Conservation (phyloP, 2,329 filamentous ascomycete species). For the Ophiostoma perfectum region DNA sequence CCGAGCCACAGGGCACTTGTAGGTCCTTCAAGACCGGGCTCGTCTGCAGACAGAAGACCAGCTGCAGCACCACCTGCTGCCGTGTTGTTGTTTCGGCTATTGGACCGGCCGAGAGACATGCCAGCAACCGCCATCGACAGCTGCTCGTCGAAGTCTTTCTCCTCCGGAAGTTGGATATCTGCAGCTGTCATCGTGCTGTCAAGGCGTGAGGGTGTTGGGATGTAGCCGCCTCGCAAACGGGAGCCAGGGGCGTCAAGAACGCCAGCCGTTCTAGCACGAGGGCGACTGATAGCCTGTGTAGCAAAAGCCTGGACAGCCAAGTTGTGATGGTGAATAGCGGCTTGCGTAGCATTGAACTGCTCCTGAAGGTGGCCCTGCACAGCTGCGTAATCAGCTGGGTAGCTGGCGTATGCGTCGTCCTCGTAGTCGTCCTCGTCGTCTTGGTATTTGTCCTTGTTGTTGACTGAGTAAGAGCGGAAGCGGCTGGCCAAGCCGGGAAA, state of each 20-base stretch:
- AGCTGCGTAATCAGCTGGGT: slow-evolving; percentile 48
- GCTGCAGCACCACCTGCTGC: slow-evolving; percentile 34
- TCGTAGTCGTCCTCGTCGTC: slow-evolving; percentile 83
- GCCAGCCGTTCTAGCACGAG: slow-evolving; percentile 84
- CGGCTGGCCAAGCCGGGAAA: slow-evolving; percentile 74
- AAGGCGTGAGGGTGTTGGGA: slow-evolving; percentile 65
- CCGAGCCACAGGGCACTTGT: slow-evolving; percentile 95
- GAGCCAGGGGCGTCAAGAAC: slow-evolving; percentile 74
- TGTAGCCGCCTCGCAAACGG: slow-evolving; percentile 46
- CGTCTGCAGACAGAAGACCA: slow-evolving; percentile 64
- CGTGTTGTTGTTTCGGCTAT: slow-evolving; percentile 53
- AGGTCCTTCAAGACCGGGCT: slow-evolving; percentile 77
- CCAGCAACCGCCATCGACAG: slow-evolving; percentile 76
- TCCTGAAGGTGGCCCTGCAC: slow-evolving; percentile 46
- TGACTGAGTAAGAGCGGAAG: slow-evolving; percentile 96
- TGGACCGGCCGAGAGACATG: slow-evolving; percentile 65
- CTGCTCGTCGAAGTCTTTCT: slow-evolving; percentile 67
- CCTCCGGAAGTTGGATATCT: slow-evolving; percentile 69
- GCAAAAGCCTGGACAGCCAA: slow-evolving; percentile 88
- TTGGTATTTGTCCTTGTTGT: slow-evolving; percentile 95
- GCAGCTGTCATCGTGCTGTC: slow-evolving; percentile 70
- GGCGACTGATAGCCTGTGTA: slow-evolving; percentile 74
- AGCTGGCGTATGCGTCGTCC: slow-evolving; percentile 43
- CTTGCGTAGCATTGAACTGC: slow-evolving; percentile 58
- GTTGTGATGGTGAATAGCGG: slow-evolving; percentile 82